These are phyloP conservation scores for Nitzschia inconspicua DNA, from an alignment of 108 stramenopile genomes.

Conservation along the genomic window DNA sequence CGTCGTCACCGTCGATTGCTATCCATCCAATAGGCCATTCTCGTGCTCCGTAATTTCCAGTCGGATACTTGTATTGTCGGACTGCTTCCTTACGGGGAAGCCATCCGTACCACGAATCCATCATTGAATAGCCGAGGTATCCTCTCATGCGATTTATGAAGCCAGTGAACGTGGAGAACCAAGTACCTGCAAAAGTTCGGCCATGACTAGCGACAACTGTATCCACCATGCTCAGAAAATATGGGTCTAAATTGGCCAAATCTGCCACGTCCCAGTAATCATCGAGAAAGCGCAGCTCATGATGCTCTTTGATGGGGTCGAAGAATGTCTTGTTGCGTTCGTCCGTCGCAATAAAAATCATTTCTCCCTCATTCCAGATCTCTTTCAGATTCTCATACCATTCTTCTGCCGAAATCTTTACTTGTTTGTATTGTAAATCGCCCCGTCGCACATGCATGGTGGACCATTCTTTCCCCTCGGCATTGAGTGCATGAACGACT, in stretches of 20 bases:
- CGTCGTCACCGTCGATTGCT: slow-evolving; percentile 68
- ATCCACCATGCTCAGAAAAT: slow-evolving; percentile 86
- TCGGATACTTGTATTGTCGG: slow-evolving; percentile 47
- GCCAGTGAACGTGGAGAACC: slow-evolving; percentile 89
- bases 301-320: slow-evolving; percentile 60
- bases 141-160: slow-evolving; percentile 81
- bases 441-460: slow-evolving; percentile 73
- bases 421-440: slow-evolving; percentile 75
- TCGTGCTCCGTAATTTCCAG: slow-evolving; percentile 46
- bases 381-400: slow-evolving; percentile 65
- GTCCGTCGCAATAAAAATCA: slow-evolving; percentile 80
- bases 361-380: slow-evolving; percentile 42
- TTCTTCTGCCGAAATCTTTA: slow-evolving; percentile 54
- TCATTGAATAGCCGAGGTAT: slow-evolving; percentile 69
- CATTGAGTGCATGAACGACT: slow-evolving; percentile 63
- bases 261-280: slow-evolving; percentile 56
- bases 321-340: slow-evolving; percentile 81
- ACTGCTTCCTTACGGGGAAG: slow-evolving; percentile 49
- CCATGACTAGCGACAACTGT: slow-evolving; percentile 77
- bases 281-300: slow-evolving; percentile 65
- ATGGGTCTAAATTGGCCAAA: slow-evolving; percentile 40
- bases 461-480: slow-evolving; percentile 47
- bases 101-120: slow-evolving; percentile 52
- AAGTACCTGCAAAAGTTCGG: slow-evolving; percentile 81
- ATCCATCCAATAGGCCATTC: slow-evolving; percentile 74